Evolutionary conservation across 352 stramenopile species (phyloP), one percentile per base, ranked within the genome.

Genomic region (Phytophthora sp.): DNA sequence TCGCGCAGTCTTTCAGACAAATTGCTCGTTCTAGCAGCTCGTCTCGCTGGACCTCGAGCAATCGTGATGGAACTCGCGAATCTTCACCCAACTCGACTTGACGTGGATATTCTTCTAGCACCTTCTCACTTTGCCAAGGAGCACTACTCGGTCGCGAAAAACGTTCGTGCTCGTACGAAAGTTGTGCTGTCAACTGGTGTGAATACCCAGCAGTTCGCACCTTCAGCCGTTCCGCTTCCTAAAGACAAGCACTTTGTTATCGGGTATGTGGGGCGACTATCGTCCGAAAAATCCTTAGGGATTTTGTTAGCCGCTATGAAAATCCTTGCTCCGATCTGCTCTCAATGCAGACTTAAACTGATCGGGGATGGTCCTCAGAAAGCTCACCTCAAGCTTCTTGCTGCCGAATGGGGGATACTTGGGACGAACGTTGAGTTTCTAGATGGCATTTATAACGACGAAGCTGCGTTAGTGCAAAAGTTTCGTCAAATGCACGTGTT

Each of bases 51-150:
- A 15, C 67, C 73, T 2, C 66, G 65, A 5, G 69, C 79, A 1
- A 58, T 85, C 6, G 52, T 86, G 3, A 81, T 86, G 69, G 81
- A 90, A 53, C 66, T 90, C 4, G 61, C 81, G 2, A 90, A 87
- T 50, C 45, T 90, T 1, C 42, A 72, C 8, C 79, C 81, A 1
- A 65, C 68, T 18, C 31, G 30, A 18, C 30, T 87, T 5, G 35
- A 72, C 0, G 73, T 87, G 18, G 81, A 90, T 26, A 61, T 74
- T 12, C 59, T 90, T 13, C 65, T 90, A 4, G 73, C 74, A n/a
- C 81, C 79, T 1, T 90, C 81, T 3, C 79, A 79, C 26, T 90
- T 80, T 41, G 72, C 81, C 3, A 64, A 71, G 11, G 23, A 73
- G 0, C 81, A 90, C 30, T 82, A 77, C 21, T 86, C 73, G 1